Conservation (phyloP, 1,284 basidiomycete species). For the Uromyces viciae-fabae region DNA sequence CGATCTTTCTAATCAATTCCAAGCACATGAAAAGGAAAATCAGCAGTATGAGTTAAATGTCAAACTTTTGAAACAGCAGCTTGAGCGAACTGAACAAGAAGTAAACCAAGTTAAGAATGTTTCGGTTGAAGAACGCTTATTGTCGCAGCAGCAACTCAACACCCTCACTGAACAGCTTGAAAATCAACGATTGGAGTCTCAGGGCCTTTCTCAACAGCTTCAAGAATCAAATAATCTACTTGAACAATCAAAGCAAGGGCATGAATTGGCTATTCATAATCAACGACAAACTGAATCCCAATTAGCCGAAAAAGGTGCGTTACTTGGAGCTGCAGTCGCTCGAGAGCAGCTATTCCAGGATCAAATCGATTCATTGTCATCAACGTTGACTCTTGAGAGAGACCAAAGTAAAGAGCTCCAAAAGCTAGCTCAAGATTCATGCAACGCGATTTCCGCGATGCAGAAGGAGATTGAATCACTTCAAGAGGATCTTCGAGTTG, state of each 20-base stretch:
- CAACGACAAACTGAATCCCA: slow-evolving; percentile 5
- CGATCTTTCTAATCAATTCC: slow-evolving; percentile 19
- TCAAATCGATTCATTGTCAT: slow-evolving; percentile 27
- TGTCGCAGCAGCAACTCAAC: neutral
- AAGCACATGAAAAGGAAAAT: slow-evolving; percentile 21
- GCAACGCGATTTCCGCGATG: neutral
- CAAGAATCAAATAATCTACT: neutral
- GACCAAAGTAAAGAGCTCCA: neutral
- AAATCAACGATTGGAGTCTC: slow-evolving; percentile 7
- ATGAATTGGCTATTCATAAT: neutral
- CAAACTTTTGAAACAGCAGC: neutral
- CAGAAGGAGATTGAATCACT: slow-evolving; percentile 1
- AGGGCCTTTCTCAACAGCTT: slow-evolving; percentile 11
- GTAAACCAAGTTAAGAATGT: neutral
- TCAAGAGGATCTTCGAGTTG: slow-evolving; percentile 3
- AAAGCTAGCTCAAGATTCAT: neutral
- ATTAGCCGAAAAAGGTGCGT: slow-evolving; percentile 5
- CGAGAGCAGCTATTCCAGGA: neutral
- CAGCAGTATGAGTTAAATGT: neutral
- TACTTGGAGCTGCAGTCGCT: neutral
- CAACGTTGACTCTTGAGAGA: slow-evolving; percentile 1
- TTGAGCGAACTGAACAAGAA: slow-evolving; percentile 4
- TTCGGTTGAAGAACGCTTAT: slow-evolving; percentile 3
- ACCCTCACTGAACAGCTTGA: slow-evolving; percentile 29
- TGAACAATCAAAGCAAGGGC: slow-evolving; percentile 16